Conservation (phyloP, 768 basidiomycete genomes). For the Tricholoma sp. region DNA sequence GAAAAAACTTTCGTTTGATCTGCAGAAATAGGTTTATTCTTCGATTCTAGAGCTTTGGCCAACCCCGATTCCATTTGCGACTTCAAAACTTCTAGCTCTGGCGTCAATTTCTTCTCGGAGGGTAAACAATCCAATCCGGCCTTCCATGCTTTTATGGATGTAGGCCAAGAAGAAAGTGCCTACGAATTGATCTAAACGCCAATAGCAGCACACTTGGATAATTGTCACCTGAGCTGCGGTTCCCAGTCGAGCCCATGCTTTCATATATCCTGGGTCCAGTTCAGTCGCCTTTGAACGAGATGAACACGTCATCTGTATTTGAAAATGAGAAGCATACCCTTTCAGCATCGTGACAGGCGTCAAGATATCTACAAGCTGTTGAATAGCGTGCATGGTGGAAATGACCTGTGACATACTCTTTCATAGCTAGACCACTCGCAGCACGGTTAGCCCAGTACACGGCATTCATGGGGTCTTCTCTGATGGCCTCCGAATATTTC, state of each 20-base stretch:
- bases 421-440: conserved; percentile 30
- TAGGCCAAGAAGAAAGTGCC: conserved; percentile 16
- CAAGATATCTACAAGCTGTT: conserved; percentile 21
- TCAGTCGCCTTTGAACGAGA: conserved; percentile 25
- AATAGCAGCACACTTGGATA: background rate
- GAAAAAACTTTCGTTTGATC: background rate
- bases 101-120: conserved; percentile 20
- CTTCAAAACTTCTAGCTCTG: conserved; percentile 27
- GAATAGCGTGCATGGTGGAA: background rate
- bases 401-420: conserved; percentile 20
- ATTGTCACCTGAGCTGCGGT: conserved; percentile 24
- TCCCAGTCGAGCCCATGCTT: conserved; percentile 38
- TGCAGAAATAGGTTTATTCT: background rate
- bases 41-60: conserved; percentile 16
- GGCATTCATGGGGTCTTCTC: conserved; percentile 30
- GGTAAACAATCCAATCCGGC: conserved; percentile 27
- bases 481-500: conserved; percentile 39
- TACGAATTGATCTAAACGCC: conserved; percentile 1
- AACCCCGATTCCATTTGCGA: conserved; percentile 27
- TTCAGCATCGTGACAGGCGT: conserved; percentile 25
- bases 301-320: background rate
- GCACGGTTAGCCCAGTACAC: conserved; percentile 42
- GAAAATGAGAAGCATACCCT: conserved; percentile 15
- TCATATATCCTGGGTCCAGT: conserved; percentile 34
- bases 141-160: conserved; percentile 23